phyloP scores from a whole-genome alignment of 2,329 filamentous ascomycete species.

The Biscogniauxia mediterranea region DNA sequence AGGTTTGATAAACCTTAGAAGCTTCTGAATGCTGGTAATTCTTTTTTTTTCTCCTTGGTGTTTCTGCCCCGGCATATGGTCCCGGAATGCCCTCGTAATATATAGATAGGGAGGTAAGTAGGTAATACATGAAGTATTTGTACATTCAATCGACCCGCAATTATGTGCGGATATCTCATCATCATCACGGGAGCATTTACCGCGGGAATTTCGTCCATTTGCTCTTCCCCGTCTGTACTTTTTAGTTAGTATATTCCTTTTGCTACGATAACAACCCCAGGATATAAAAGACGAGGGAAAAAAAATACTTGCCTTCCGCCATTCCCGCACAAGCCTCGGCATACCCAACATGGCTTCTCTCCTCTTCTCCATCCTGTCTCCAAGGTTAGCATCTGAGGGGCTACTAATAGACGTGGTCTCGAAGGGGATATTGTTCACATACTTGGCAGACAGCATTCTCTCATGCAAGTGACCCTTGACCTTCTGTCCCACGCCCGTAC shows the following conservation, averaged over 20 bases:
- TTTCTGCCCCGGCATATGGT: background rate
- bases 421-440: conserved; percentile 37
- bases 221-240: conserved; percentile 48
- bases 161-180: conserved; percentile 9
- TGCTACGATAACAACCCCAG: background rate
- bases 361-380: conserved; percentile 73
- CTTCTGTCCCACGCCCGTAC: conserved; percentile 85
- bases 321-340: conserved; percentile 86
- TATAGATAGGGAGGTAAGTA: background rate
- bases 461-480: conserved; percentile 97
- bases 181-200: conserved; percentile 35
- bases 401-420: background rate
- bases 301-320: conserved; percentile 75
- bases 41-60: background rate
- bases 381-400: conserved; percentile 31
- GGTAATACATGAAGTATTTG: conserved; percentile 26
- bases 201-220: conserved; percentile 59
- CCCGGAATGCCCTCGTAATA: conserved; percentile 8
- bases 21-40: background rate
- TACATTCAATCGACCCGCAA: conserved; percentile 24
- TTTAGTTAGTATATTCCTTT: conserved; percentile 33
- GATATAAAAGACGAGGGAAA: background rate
- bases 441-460: conserved; percentile 74
- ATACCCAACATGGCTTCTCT: conserved; percentile 92
- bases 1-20: background rate